phyloP scores from a whole-genome alignment of 768 basidiomycete species.

The Pilatotrama ljubarskyi region DNA sequence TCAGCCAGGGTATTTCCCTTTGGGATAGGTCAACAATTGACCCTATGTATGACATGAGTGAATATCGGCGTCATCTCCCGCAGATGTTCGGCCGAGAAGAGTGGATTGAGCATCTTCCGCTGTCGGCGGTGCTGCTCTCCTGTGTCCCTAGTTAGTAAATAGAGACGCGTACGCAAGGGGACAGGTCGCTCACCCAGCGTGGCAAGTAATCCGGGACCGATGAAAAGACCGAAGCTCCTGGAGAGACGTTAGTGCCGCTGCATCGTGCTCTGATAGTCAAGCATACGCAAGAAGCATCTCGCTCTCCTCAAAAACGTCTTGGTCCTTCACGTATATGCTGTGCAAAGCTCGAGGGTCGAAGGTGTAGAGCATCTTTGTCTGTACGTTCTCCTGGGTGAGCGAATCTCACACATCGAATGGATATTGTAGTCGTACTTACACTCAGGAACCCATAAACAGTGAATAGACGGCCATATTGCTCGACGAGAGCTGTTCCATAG shows the following conservation, averaged over 20 bases:
- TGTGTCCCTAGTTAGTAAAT: neutral
- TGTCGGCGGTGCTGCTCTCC: constrained; percentile 26
- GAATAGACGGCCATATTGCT: neutral
- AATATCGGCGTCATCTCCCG: constrained; percentile 16
- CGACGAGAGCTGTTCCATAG: neutral
- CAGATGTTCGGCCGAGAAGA: constrained; percentile 18
- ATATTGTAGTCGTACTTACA: neutral
- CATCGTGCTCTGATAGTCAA: no score
- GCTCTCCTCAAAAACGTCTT: constrained; percentile 15
- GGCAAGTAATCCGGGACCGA: constrained; percentile 20
- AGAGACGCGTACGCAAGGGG: neutral
- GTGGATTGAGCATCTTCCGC: constrained; percentile 24
- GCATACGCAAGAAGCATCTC: neutral
- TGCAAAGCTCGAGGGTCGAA: constrained; percentile 18
- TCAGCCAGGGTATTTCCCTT: neutral
- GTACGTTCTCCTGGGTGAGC: neutral
- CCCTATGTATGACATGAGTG: constrained; percentile 13
- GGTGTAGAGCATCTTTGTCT: constrained; percentile 7
- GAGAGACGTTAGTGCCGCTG: neutral
- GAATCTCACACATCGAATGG: neutral
- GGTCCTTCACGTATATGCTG: constrained; percentile 22
- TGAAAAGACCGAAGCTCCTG: neutral
- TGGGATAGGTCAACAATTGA: constrained; percentile 4
- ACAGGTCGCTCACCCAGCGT: constrained; percentile 7
- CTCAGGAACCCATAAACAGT: neutral